Conservation (phyloP, 106 monocot species). For the Dendrobium huoshanense region DNA sequence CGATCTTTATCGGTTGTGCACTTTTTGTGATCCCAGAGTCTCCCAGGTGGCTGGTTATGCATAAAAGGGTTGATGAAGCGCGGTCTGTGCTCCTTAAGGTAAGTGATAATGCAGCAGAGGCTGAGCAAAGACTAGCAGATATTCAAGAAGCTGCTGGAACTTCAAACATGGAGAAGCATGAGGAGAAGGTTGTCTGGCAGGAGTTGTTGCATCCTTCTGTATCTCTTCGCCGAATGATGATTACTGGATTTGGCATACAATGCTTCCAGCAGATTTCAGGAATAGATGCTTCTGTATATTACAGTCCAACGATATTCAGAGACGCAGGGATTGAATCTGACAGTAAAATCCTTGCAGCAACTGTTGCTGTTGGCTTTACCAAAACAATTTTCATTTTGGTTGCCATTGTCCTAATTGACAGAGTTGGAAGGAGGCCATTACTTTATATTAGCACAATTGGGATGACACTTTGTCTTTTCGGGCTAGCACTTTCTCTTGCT, state of each 20-base stretch:
- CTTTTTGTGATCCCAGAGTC: constrained; percentile 86
- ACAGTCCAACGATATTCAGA: constrained; percentile 85
- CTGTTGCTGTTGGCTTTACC: constrained; percentile 89
- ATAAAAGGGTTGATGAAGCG: constrained; percentile 69
- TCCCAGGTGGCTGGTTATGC: constrained; percentile 90
- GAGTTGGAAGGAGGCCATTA: constrained; percentile 79
- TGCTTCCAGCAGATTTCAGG: constrained; percentile 94
- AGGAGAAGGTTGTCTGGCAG: constrained; percentile 53
- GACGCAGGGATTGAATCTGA: constrained; percentile 78
- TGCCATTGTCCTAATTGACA: constrained; percentile 83
- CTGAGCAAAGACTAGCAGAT: constrained; percentile 56
- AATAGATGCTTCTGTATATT: constrained; percentile 91
- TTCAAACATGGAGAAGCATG: constrained; percentile 16
- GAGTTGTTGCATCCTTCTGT: constrained; percentile 72
- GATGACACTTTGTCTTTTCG: constrained; percentile 76
- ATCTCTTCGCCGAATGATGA: constrained; percentile 60
- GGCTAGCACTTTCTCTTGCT: constrained; percentile 34
- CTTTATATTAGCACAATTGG: constrained; percentile 87
- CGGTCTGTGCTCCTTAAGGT: constrained; percentile 52
- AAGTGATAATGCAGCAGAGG: constrained; percentile 52
- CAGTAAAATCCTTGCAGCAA: constrained; percentile 59
- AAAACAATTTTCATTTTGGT: constrained; percentile 88
- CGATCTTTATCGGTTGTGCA: constrained; percentile 75
- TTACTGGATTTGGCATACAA: constrained; percentile 86
- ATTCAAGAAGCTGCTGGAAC: constrained; percentile 52